Evolutionary conservation across 106 monocot genomes (phyloP).

Genomic region (Acanthochlamys bracteata): DNA sequence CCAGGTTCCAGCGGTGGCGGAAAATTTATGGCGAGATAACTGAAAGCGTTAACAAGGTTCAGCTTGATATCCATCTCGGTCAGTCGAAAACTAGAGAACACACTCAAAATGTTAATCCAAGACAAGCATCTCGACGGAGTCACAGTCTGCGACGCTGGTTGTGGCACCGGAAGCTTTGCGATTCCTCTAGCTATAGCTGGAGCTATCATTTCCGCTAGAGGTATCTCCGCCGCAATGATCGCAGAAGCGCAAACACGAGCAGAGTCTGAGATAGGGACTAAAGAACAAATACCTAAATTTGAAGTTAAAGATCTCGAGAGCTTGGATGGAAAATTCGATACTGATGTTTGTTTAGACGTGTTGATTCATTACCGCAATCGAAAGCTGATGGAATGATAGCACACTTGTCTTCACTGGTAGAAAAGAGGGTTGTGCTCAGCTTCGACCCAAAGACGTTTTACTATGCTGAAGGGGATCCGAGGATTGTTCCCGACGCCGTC

Average conservation of each 20-base stretch:
- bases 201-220: constrained; percentile 64
- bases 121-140: constrained; percentile 46
- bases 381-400: constrained; percentile 90
- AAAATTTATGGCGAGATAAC: constrained; percentile 87
- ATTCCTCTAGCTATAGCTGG: constrained; percentile 84
- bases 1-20: constrained; percentile 84
- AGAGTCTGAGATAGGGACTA: constrained; percentile 7
- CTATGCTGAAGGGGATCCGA: constrained; percentile 73
- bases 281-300: constrained; percentile 41
- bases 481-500: constrained; percentile 92
- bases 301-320: constrained; percentile 77
- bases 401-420: constrained; percentile 82
- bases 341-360: constrained; percentile 85
- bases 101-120: constrained; percentile 71
- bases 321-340: constrained; percentile 66
- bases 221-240: constrained; percentile 94
- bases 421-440: constrained; percentile 64
- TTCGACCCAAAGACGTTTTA: constrained; percentile 85
- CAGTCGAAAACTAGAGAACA: constrained; percentile 83
- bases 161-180: constrained; percentile 84
- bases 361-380: constrained; percentile 80
- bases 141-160: constrained; percentile 96
- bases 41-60: constrained; percentile 81
- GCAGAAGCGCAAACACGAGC: constrained; percentile 61
- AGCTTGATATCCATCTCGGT: constrained; percentile 93